These are phyloP conservation scores for Taxillus chinensis DNA, from an alignment of 164 flowering plant genomes.

Conservation along the genomic window DNA sequence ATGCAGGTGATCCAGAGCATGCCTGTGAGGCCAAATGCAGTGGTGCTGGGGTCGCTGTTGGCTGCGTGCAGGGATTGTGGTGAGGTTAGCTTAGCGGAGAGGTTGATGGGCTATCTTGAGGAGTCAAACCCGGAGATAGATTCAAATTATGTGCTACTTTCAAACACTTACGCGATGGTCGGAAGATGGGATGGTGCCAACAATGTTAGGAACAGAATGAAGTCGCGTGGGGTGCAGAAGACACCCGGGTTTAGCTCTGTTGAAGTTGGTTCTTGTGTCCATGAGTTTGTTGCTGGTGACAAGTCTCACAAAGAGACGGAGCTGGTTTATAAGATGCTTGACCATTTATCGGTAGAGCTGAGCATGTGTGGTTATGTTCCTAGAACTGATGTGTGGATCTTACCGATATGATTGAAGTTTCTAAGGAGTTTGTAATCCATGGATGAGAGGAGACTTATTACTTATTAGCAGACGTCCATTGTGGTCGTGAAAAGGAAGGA, in stretches of 20 bases:
- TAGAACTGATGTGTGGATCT: slow-evolving; percentile 9
- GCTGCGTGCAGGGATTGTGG: slow-evolving; percentile 51
- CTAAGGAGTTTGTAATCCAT: too few relatives aligned
- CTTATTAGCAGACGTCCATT: too few relatives aligned
- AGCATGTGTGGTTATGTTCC: slow-evolving; percentile 25
- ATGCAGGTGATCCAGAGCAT: slow-evolving; percentile 29
- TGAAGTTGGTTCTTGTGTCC: slow-evolving; percentile 32
- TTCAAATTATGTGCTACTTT: slow-evolving; percentile 45
- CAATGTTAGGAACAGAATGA: slow-evolving; percentile 45
- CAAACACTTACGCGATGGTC: slow-evolving; percentile 48
- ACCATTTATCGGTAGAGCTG: slow-evolving; percentile 29
- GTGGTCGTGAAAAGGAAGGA: too few relatives aligned
- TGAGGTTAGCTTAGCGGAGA: slow-evolving; percentile 45
- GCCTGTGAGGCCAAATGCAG: slow-evolving; percentile 65
- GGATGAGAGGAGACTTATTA: too few relatives aligned
- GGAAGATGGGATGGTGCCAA: slow-evolving; percentile 56
- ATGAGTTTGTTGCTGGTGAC: slow-evolving; percentile 49
- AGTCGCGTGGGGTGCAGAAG: slow-evolving; percentile 40
- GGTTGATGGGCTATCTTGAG: slow-evolving; percentile 23
- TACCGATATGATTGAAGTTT: slow-evolving; percentile 9
- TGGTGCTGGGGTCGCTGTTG: slow-evolving; percentile 44
- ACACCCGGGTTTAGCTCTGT: slow-evolving; percentile 48
- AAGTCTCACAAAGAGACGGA: slow-evolving; percentile 31
- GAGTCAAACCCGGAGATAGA: slow-evolving; percentile 33
- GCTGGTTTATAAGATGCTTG: slow-evolving; percentile 25